These are phyloP conservation scores for Noccaea bulbosa DNA, from an alignment of 345 rosid genomes.

Conservation along the genomic window DNA sequence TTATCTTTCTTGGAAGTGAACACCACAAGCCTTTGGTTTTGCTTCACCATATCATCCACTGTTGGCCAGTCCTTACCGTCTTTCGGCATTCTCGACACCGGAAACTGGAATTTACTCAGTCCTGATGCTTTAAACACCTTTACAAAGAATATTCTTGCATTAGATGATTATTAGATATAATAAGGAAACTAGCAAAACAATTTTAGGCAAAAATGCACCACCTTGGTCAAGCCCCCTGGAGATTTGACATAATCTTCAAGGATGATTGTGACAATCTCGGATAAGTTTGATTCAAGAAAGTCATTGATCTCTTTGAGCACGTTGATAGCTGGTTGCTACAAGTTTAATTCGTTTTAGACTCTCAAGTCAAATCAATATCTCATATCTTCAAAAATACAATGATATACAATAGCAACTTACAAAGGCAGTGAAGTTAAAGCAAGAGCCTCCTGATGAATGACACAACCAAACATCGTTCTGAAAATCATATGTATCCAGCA, in stretches of 20 bases:
- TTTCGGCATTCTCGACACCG: conserved; percentile 79
- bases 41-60: conserved; percentile 81
- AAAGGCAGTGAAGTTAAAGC: conserved; percentile 79
- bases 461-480: conserved; percentile 82
- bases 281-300: conserved; percentile 70
- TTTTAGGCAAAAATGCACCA: not conserved
- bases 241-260: conserved; percentile 93
- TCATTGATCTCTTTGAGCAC: conserved; percentile 73
- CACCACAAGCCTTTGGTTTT: conserved; percentile 81
- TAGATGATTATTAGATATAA: no score
- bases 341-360: not conserved
- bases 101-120: conserved; percentile 66
- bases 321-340: conserved; percentile 83
- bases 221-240: conserved; percentile 69
- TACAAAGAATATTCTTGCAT: no score
- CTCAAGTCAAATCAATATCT: no score
- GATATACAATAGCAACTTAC: conserved; percentile 45
- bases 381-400: no score
- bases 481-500: conserved; percentile 94
- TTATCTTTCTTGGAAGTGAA: conserved; percentile 77
- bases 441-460: conserved; percentile 72
- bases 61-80: conserved; percentile 90
- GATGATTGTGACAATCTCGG: conserved; percentile 89
- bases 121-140: conserved; percentile 78
- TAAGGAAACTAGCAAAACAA: no score